A percentile compares a stretch with the other conserved stretches of the same genome.
Conservation (phyloP, 139 green algal species). For the Chlorella sp. region DNA sequence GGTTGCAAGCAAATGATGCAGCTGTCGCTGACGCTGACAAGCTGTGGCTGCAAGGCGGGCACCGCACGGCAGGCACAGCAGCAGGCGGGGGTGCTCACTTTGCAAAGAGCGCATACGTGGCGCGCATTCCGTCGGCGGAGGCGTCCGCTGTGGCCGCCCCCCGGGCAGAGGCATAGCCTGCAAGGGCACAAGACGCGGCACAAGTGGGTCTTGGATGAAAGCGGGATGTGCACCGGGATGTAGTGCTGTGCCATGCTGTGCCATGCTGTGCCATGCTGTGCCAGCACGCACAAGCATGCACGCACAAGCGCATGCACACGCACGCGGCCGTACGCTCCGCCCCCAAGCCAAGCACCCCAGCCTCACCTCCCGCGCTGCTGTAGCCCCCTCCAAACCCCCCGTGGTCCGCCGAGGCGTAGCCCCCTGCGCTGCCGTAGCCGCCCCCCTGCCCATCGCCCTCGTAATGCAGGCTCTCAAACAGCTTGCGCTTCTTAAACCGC, state of each 20-base stretch:
- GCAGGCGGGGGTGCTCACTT: not conserved
- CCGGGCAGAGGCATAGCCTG: not conserved
- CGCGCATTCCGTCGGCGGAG: constrained; percentile 46
- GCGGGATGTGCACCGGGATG: too few species aligned
- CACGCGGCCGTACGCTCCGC: not conserved
- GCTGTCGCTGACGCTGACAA: too few species aligned
- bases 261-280: too few species aligned
- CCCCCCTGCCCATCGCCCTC: not conserved
- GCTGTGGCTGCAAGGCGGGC: too few species aligned
- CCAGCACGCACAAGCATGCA: too few species aligned
- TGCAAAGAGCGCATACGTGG: constrained; percentile 50
- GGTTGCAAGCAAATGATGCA: too few species aligned
- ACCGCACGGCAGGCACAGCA: too few species aligned
- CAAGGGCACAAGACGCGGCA: too few species aligned
- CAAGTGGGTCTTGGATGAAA: too few species aligned
- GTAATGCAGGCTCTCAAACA: not conserved
- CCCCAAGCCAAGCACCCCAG: not conserved
- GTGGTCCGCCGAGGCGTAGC: not conserved
- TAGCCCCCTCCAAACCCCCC: not conserved
- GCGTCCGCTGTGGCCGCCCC: not conserved
- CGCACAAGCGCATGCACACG: too few species aligned
- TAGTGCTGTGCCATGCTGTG: too few species aligned
- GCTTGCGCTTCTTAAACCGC: constrained; percentile 46
- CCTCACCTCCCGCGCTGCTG: not conserved
- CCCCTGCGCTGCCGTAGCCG: constrained; percentile 5